phyloP scores from a whole-genome alignment of 2,329 filamentous ascomycete genomes.

The Macrophomina phaseolina region DNA sequence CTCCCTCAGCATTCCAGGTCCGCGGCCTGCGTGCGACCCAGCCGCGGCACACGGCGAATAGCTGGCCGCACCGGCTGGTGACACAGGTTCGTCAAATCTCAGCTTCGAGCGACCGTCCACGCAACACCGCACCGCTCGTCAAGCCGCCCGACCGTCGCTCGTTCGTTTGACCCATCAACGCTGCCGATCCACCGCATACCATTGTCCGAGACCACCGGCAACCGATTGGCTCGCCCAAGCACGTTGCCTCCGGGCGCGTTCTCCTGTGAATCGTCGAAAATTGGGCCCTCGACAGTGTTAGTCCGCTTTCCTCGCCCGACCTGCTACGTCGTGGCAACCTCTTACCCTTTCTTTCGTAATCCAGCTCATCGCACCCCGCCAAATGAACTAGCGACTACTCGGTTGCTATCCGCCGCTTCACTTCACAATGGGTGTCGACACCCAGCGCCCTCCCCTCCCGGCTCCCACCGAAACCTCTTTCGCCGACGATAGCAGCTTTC shows the following conservation, averaged over 20 bases:
- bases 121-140: conserved; percentile 18
- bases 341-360: neutral
- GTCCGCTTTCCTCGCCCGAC: neutral
- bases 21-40: conserved; percentile 15
- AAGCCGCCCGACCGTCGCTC: conserved; percentile 11
- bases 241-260: neutral
- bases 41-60: conserved; percentile 16
- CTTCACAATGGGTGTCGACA: conserved; percentile 50
- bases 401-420: neutral
- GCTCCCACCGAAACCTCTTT: conserved; percentile 78
- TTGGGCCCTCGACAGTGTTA: neutral
- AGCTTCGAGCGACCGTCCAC: conserved; percentile 20
- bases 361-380: neutral
- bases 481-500: conserved; percentile 59
- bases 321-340: neutral
- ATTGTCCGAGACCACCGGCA: neutral
- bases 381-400: conserved; percentile 12
- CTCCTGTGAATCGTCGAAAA: neutral
- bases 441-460: conserved; percentile 66
- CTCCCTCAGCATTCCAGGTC: conserved; percentile 17
- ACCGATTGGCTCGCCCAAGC: conserved; percentile 3
- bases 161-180: conserved; percentile 1
- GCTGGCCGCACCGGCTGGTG: conserved; percentile 2
- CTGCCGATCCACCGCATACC: neutral
- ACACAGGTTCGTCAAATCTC: conserved; percentile 21